Base-by-base conservation (phyloP, 2,329 filamentous ascomycete genomes). In the Cordyceps cicadae region DNA sequence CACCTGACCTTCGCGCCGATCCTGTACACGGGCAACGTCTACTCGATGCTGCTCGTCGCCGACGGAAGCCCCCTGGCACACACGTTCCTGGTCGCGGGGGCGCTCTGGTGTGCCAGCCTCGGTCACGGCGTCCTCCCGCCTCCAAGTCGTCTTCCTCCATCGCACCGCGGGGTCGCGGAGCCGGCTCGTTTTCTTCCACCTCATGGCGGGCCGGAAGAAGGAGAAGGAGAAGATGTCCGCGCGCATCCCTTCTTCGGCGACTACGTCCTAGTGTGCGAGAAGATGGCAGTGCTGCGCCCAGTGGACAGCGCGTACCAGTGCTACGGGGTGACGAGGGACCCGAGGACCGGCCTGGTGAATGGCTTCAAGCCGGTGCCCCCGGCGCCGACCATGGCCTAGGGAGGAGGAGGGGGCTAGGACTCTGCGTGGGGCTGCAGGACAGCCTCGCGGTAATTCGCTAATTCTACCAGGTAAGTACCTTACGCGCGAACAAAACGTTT, bases 171-270 rank as follows among this genome's bases (percentile, higher is more conserved):
- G 29, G 29, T 8, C 29, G 29, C 5, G 6, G 29, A 29, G 29
- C 29, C 29, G 6, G 29, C 7, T 29, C 7, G 5, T 29, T 29
- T 7, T 29, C 29, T 29, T 29, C 29, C 29, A 29, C 29, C 29
- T 5, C 5, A 29, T 8, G 5, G 29, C 29, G 29, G 29, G 29
- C 5, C 26, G 1, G 29, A 29, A 29, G 29, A 29, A 29, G 29
- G 5, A 29, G 29, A 29, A 29, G 29, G 29, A 29, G 32, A 24
- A 1, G 67, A 70, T 26, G 70, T 73, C 2, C 74, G 83, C 21
- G 76, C 75, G 0, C 83, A 86, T 65, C 63, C 60, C 3, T 85
- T 85, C 70, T 80, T 85, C 62, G 83, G 83, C 1, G 71, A 81
- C 59, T 81, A 82, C 51, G 64, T 69, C 2, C 65, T 65, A 6